phyloP scores from a whole-genome alignment of 75 land plant genomes.

The Picea glauca region DNA sequence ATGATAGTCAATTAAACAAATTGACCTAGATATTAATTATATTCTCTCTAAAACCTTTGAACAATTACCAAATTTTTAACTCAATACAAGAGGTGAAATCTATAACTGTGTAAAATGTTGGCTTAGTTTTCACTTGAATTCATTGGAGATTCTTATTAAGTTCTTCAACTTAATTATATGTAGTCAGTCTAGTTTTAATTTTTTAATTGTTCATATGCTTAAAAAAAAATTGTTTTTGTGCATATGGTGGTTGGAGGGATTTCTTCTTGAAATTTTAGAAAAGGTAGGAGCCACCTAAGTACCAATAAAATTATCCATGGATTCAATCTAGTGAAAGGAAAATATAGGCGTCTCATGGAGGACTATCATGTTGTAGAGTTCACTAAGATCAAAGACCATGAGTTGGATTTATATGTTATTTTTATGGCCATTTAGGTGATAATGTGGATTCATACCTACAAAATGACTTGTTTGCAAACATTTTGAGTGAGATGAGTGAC shows the following conservation, averaged over 20 bases:
- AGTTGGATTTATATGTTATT: conserved; percentile 65
- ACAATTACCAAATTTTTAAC: too few species aligned
- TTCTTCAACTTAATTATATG: too few species aligned
- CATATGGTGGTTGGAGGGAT: background rate
- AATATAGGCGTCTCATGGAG: conserved; percentile 45
- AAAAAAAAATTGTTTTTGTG: background rate
- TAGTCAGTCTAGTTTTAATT: too few species aligned
- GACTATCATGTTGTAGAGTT: conserved; percentile 44
- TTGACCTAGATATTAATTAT: too few species aligned
- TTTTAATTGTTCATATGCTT: too few species aligned
- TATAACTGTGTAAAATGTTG: too few species aligned
- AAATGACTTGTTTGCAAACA: conserved; percentile 54
- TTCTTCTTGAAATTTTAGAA: conserved; percentile 15
- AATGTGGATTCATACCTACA: conserved; percentile 57
- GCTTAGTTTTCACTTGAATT: too few species aligned
- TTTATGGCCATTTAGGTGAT: conserved; percentile 68
- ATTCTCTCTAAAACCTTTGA: too few species aligned
- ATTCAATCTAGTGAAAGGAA: conserved; percentile 39
- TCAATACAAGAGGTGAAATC: too few species aligned
- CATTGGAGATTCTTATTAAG: too few species aligned
- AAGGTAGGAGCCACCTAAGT: conserved; percentile 23
- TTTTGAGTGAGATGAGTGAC: conserved; percentile 52
- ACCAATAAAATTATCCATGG: conserved; percentile 25
- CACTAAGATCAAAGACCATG: conserved; percentile 20
- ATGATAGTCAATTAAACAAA: too few species aligned